Percentiles rank a stretch among this genome's conserved stretches.
Evolutionary conservation across 495 filamentous ascomycete species (phyloP).

Genomic region (Trichodelitschia bisporula): DNA sequence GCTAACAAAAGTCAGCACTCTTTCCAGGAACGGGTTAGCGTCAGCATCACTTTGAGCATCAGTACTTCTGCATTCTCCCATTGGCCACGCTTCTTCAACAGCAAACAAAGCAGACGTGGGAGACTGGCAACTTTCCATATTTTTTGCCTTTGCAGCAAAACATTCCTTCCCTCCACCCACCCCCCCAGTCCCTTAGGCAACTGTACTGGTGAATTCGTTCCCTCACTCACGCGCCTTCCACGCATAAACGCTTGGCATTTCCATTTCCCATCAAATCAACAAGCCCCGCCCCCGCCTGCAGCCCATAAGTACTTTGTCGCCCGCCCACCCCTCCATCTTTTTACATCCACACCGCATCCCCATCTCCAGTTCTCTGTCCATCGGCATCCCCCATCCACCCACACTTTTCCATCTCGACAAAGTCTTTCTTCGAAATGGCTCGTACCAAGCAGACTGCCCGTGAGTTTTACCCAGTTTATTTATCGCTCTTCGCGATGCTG

Average conservation of each 20-base stretch:
- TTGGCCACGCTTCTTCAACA: conserved; percentile 2
- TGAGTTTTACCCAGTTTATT: conserved; percentile 23
- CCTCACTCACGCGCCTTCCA: too few relatives aligned
- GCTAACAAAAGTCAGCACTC: too few relatives aligned
- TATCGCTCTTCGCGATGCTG: conserved; percentile 15
- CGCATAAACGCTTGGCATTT: too few relatives aligned
- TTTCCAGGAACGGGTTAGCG: neutral
- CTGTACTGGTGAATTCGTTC: too few relatives aligned
- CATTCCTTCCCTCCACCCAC: too few relatives aligned
- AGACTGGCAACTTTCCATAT: too few relatives aligned
- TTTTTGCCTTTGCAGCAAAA: too few relatives aligned
- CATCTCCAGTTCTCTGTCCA: conserved; percentile 7
- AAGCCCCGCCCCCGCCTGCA: conserved; percentile 4
- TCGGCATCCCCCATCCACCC: conserved; percentile 14
- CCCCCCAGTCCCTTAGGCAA: too few relatives aligned
- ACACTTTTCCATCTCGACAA: conserved; percentile 2
- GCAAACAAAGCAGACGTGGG: neutral
- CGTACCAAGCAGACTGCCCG: conserved; percentile 99
- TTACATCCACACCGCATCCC: conserved; percentile 19
- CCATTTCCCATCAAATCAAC: conserved; percentile 6
- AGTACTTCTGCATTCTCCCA: conserved; percentile 2
- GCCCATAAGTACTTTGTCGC: conserved; percentile 9
- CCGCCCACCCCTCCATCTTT: conserved; percentile 19
- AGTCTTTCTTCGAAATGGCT: conserved; percentile 41
- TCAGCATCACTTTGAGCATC: neutral